Evolutionary conservation across 164 flowering plant species (phyloP).

Genomic region (Liriodendron chinense): DNA sequence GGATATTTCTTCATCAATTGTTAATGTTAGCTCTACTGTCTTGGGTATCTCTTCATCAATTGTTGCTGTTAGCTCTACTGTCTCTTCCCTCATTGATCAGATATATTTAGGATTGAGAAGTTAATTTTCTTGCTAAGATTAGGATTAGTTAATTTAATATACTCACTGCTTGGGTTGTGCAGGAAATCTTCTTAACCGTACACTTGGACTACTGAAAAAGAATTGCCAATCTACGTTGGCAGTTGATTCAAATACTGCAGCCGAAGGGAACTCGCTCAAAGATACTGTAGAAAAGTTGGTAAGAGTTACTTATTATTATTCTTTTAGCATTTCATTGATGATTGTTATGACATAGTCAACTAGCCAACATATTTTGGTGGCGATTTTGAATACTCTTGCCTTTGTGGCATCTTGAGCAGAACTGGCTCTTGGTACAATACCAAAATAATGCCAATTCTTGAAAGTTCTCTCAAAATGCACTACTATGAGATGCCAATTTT

Average conservation of each 20-base stretch:
- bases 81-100: background rate
- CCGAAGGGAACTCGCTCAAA: conserved; percentile 65
- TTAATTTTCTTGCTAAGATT: background rate
- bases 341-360: background rate
- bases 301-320: conserved; percentile 7
- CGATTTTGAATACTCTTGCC: background rate
- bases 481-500: too few species aligned
- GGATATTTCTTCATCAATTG: background rate
- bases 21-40: background rate
- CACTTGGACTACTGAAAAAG: conserved; percentile 90
- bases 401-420: background rate
- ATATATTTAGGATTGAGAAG: background rate
- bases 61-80: background rate
- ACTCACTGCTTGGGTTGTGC: conserved; percentile 14
- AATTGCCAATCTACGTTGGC: conserved; percentile 79
- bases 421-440: background rate
- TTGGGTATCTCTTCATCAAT: background rate
- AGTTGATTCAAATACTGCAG: conserved; percentile 77
- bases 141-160: background rate
- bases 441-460: background rate
- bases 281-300: conserved; percentile 77
- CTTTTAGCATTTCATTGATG: background rate
- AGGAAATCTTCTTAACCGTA: conserved; percentile 99
- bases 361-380: background rate
- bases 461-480: background rate